Base-by-base conservation (phyloP, 78 protist species). In the Capsaspora owczarzaki region DNA sequence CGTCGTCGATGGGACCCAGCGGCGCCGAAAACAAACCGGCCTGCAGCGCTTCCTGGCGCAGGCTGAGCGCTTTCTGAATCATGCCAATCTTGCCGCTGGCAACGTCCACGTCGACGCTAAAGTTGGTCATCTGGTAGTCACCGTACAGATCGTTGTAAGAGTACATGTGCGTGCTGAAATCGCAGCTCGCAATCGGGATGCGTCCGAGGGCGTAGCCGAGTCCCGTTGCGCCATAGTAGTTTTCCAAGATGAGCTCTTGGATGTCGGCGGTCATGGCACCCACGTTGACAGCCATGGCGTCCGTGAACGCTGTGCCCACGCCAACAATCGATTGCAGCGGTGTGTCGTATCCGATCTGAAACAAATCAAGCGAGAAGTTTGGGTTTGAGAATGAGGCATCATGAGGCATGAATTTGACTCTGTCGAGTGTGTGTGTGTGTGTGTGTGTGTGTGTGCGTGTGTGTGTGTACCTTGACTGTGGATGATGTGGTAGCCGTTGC, bases 291-390 rank as follows among this genome's bases (percentile, higher is more conserved):
- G 86, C 85, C 0, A 86, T 51, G 14, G 88, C 84, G 31, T 85
- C 86, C 16, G 88, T 85, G 61, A 85, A 82, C 27, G 88, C 88
- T 35, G 76, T 86, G 33, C 88, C 88, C n/a, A 82, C 82, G 33
- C 88, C 88, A 16, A 81, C 35, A 3, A 85, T 68, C 23, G 29
- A 5, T 29, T 85, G 88, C n/a, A 31, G 10, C 41, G 42, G 31
- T 27, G 16, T 2, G 10, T 29, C 35, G 38, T 16, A 10, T 16
- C 25, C 66, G 66, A 56, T 56, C 8, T 10, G 35, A 12, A 25
- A 56, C 66, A 29, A 56, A 16, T 56, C n/a, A n/a, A n/a, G n/a
- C n/a, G n/a, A n/a, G n/a, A n/a, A n/a, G n/a, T n/a, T n/a, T n/a
- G n/a, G n/a, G n/a, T n/a, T n/a, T n/a, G n/a, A n/a, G n/a, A n/a